Evolutionary conservation across 1,284 basidiomycete species (phyloP), one percentile per base, ranked within the genome.

Genomic region (Neonothopanus nambi): DNA sequence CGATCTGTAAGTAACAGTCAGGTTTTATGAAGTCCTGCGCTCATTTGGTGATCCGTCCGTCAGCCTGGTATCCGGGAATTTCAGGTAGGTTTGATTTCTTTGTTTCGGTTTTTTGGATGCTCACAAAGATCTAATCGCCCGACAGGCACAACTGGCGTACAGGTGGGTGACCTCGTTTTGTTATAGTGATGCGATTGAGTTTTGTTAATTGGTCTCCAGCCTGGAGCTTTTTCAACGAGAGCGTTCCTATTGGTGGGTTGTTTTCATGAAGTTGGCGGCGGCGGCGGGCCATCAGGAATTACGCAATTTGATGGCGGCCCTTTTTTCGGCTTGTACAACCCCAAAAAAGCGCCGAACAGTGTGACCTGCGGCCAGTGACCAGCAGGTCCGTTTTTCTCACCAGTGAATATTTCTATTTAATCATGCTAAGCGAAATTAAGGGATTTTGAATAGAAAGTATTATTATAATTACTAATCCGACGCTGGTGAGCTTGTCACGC

Each of bases 141-240:
- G 24, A 8, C 26, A 74, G 73, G 35, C 77, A 80, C 58, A 84
- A 84, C 60, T 85, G 82, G 82, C 68, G 81, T 55, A 80, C 75
- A 35, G 79, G 73, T 75, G 37, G 37, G 63, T 51, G 12, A 13
- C 15, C 13, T 67, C 65, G 51, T 23, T 37, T 38, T 11, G 35
- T 37, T 43, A 38, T 36, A n/a, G 51, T 39, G 38, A n/a, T 17
- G 20, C n/a, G 37, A 36, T 33, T 24, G n/a, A n/a, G n/a, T 26
- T 40, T 18, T 24, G 36, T 57, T 54, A 53, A 44, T 9, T 47
- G n/a, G 40, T 21, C 9, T 46, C 11, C 41, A 74, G 75, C 77
- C 30, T 79, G 73, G 71, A 79, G 77, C 57, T 76, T 68, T 62
- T 60, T 75, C 24, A 65, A 79, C 53, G 72, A 77, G 51, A 65